phyloP scores from a whole-genome alignment of 1,284 basidiomycete species.

The Pisolithus thermaeus region DNA sequence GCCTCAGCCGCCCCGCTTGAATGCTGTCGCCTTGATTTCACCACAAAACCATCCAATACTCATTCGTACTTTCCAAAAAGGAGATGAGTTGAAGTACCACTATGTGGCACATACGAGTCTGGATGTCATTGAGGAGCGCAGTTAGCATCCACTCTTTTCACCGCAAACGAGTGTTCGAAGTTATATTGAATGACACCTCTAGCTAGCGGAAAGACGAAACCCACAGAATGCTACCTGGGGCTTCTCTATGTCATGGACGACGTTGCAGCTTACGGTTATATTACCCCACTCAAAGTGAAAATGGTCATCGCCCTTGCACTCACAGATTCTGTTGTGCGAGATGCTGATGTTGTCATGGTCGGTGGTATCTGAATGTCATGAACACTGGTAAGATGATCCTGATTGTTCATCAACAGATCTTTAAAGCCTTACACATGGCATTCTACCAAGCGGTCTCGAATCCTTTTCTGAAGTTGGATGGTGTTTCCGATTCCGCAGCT shows the following conservation, averaged over 20 bases:
- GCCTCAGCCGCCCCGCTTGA: conserved; percentile 61
- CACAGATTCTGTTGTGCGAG: conserved; percentile 72
- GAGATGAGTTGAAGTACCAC: conserved; percentile 74
- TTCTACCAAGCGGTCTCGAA: conserved; percentile 74
- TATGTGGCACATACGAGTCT: conserved; percentile 78
- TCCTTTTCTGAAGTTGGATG: conserved; percentile 64
- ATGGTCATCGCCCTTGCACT: conserved; percentile 71
- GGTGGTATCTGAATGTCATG: conserved; percentile 12
- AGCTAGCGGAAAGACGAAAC: conserved; percentile 51
- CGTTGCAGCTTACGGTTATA: conserved; percentile 77
- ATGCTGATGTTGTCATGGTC: conserved; percentile 66
- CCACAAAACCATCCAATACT: conserved; percentile 77
- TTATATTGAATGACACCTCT: conserved; percentile 10
- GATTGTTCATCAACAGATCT: conserved; percentile 46
- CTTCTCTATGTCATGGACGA: conserved; percentile 78
- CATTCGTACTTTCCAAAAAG: conserved; percentile 61
- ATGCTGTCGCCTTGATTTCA: conserved; percentile 76
- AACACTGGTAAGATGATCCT: background rate
- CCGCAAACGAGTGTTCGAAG: background rate
- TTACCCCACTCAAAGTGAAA: conserved; percentile 76
- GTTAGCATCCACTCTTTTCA: conserved; percentile 16
- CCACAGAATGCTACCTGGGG: conserved; percentile 69
- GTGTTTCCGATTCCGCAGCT: conserved; percentile 38
- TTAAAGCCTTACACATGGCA: conserved; percentile 76
- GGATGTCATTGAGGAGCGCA: conserved; percentile 72